phyloP scores from a whole-genome alignment of 805 yeast species.

The Sugiyamaella mastotermitis region DNA sequence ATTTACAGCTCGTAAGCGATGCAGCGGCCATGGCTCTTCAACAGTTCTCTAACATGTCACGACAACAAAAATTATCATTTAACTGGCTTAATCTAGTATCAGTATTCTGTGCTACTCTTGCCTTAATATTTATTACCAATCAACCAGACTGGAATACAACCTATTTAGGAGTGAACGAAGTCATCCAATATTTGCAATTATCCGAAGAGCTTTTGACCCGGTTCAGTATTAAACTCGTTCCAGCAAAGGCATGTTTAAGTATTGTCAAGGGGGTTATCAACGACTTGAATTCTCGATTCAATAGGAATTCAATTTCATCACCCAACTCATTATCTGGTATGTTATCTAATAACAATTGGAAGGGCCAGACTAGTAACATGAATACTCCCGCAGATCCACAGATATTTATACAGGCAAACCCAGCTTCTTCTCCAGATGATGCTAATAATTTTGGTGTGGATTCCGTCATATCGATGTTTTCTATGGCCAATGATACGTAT shows the following conservation, averaged over 20 bases:
- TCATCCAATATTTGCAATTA: slow-evolving; percentile 6
- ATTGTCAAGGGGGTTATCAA: slow-evolving; percentile 10
- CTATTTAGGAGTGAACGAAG: slow-evolving; percentile 5
- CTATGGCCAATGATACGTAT: slow-evolving; percentile 13
- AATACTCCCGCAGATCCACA: background rate
- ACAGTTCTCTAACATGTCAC: slow-evolving; percentile 14
- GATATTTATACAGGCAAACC: no score
- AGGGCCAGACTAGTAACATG: no score
- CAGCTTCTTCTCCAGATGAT: background rate
- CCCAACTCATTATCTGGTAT: no score
- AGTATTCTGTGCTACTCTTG: slow-evolving; percentile 18
- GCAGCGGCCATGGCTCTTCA: slow-evolving; percentile 18
- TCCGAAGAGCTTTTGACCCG: slow-evolving; percentile 9
- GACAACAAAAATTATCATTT: slow-evolving; percentile 17
- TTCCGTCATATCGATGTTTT: slow-evolving; percentile 13
- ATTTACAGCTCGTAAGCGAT: slow-evolving; percentile 13
- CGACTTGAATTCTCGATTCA: slow-evolving; percentile 1
- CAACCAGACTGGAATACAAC: slow-evolving; percentile 7
- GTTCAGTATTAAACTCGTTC: slow-evolving; percentile 14
- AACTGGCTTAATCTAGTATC: slow-evolving; percentile 19
- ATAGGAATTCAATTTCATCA: background rate
- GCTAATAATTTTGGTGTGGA: slow-evolving; percentile 3
- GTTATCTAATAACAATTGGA: no score
- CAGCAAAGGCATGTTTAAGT: slow-evolving; percentile 13
- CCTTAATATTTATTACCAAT: slow-evolving; percentile 16